Evolutionary conservation across 306 rosid genomes (phyloP), one percentile per base, ranked within the genome.

Genomic region (Cajanus cajan): DNA sequence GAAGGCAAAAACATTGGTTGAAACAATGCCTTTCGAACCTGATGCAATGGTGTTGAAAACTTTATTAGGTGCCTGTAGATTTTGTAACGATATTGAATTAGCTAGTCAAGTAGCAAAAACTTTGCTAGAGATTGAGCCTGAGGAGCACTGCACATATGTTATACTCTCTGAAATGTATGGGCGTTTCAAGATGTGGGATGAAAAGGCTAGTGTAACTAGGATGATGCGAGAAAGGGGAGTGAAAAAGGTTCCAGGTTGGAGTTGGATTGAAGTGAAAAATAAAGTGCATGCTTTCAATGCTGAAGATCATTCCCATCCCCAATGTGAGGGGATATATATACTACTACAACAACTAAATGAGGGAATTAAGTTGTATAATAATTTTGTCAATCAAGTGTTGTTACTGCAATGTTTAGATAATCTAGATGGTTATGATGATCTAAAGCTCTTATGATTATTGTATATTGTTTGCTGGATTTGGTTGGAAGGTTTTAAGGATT

Each of bases 201-300:
- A 88, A 58, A 89, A 87, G 75, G 97, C 93, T 71, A 81, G 82
- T 5, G 71, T 94, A 61, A 88, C 89, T 59, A 92, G 85, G 90
- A 78, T 92, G 74, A 94, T 90, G 97, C 87, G 89, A 73, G 89
- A 90, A 63, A 89, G 91, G 76, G 89, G 92, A 39, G 96, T 92
- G 74, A 92, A 86, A 66, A 92, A 92, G 84, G 88, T 90, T 74
- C 96, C 94, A 14, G 94, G 97, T 80, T 94, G 91, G 90, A 90
- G 96, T 86, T 94, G 98, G 98, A 88, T 90, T 55, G 96, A 92
- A 87, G 85, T 86, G 45, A 76, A 87, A 67, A 90, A 88, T 67
- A 72, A 90, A 71, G 93, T 89, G 47, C 89, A 89, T 74, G 90
- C 97, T 59, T 94, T 92, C 81, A 94, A 90, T 85, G 97, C 96